Evolutionary conservation across 208 protist genomes (phyloP), one percentile per base, ranked within the genome.

Genomic region (Leishmania tropica): DNA sequence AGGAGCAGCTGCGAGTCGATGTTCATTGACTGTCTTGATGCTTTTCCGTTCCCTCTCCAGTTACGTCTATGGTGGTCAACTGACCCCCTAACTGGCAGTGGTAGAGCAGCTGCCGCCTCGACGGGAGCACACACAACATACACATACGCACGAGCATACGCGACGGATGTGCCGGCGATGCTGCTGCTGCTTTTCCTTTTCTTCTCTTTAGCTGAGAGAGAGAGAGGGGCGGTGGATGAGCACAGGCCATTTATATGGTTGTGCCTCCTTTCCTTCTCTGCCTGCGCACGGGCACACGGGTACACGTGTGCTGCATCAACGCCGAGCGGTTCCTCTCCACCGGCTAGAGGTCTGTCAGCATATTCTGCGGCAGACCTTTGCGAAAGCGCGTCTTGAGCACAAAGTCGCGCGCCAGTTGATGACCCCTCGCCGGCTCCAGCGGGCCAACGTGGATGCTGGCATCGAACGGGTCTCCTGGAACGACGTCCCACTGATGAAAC

Each of bases 381-480:
- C 99, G 94, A 70, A 99, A 94, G 40, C 99, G 90, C 11, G 99
- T 99, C 90, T 99, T 99, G 74, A 99, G 89, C 83, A 99, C 99
- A 88, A 99, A 99, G 75, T 99, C 99, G 62, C 99, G 94, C n/a
- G 99, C 98, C 15, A 99, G 93, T 81, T 98, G 91, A 35, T 92
- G 91, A 17, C 95, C 86, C 21, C 94, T 92, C 75, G 93, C 92
- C 24, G 99, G 99, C 88, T 99, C 98, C 5, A 99, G 89, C n/a
- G 99, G 98, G 31, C 84, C 85, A 6, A 99, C 90, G 45, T 95
- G 91, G 53, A 99, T 97, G 64, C 64, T 89, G 68, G 97, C 96
- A 84, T 99, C 99, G 7, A 99, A 97, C 51, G 99, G 99, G 85
- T 99, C 99, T 31, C 99, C 99, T 0, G 99, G 98, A 11, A 99